Conservation (phyloP, 202 grass and related monocot genomes). For the Cymbopogon flexuosus region DNA sequence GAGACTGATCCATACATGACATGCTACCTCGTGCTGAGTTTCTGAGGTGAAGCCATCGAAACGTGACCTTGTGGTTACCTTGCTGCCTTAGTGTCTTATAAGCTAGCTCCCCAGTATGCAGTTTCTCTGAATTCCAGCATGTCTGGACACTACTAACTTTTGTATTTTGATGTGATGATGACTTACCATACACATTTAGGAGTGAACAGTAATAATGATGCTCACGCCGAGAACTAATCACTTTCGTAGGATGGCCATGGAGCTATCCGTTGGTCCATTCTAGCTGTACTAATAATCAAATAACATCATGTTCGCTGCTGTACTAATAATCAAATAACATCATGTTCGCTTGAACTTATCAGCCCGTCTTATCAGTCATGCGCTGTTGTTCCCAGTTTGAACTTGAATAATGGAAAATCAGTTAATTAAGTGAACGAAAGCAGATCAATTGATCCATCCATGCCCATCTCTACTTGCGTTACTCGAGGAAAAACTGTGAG, state of each 20-base stretch:
- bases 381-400: neutral
- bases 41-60: neutral
- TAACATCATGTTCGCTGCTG: no score
- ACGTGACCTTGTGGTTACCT: neutral
- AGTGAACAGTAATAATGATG: neutral
- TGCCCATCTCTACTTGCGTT: neutral
- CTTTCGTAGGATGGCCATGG: neutral
- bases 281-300: neutral
- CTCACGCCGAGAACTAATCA: neutral
- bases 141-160: neutral
- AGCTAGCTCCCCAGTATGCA: neutral
- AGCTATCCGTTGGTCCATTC: neutral
- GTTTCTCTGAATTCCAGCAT: neutral
- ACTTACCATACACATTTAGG: neutral
- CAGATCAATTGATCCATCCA: neutral
- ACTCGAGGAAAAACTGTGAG: neutral
- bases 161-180: slow-evolving; percentile 5
- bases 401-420: neutral
- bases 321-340: neutral
- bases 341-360: no score
- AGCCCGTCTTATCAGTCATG: no score
- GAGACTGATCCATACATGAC: neutral
- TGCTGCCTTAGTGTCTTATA: no score
- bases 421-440: neutral
- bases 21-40: neutral